phyloP scores from a whole-genome alignment of 2,329 filamentous ascomycete genomes.

The Beauveria rudraprayagi region DNA sequence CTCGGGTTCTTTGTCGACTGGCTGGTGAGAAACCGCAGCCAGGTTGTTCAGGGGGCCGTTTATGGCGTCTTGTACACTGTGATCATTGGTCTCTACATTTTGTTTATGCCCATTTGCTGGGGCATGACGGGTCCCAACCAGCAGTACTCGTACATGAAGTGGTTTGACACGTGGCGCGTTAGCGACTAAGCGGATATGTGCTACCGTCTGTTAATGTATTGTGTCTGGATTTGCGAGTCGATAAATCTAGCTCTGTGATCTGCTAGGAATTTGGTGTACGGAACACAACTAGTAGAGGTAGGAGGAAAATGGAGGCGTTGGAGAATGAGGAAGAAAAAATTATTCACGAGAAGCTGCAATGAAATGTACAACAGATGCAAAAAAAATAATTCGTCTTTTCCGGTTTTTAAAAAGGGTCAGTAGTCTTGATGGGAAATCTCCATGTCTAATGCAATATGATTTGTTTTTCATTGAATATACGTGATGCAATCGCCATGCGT shows the following conservation, averaged over 20 bases:
- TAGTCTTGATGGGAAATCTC: background rate
- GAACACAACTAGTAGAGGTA: background rate
- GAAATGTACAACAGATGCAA: constrained; percentile 10
- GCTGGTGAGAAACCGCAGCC: constrained; percentile 60
- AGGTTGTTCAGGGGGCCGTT: constrained; percentile 55
- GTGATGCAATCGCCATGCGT: background rate
- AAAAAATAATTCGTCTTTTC: background rate
- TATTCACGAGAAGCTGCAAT: constrained; percentile 9
- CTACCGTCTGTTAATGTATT: too few relatives aligned
- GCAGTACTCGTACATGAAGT: constrained; percentile 87
- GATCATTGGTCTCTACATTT: constrained; percentile 74
- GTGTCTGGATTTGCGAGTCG: background rate
- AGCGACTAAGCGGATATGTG: constrained; percentile 42
- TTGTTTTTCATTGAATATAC: background rate
- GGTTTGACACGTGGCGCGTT: constrained; percentile 83
- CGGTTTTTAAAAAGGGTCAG: background rate
- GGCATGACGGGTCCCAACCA: constrained; percentile 82
- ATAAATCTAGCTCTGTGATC: background rate
- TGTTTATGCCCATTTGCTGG: constrained; percentile 92
- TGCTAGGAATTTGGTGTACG: background rate
- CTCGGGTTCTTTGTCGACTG: constrained; percentile 87
- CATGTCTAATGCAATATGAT: constrained; percentile 3
- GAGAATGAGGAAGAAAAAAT: background rate
- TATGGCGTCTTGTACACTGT: constrained; percentile 67
- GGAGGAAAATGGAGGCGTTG: background rate